These are phyloP conservation scores for Lentinula novae-zelandiae DNA, from an alignment of 1,284 basidiomycete genomes.

Conservation along the genomic window DNA sequence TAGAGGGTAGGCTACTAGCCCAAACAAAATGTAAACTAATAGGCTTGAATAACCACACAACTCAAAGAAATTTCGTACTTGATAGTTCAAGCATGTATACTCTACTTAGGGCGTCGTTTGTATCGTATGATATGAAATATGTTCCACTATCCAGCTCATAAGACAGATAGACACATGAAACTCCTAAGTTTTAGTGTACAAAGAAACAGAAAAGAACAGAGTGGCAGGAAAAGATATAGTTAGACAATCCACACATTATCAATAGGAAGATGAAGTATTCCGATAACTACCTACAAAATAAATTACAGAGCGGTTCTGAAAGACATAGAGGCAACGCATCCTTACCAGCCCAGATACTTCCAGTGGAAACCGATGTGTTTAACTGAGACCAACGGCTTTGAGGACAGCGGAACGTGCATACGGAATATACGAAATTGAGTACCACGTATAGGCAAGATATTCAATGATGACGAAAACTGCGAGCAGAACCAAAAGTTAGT, in stretches of 20 bases:
- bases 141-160: too few species aligned
- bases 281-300: background rate
- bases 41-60: background rate
- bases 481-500: constrained; percentile 11
- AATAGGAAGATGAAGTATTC: background rate
- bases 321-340: background rate
- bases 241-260: background rate
- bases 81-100: background rate
- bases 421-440: constrained; percentile 81
- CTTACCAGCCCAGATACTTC: background rate
- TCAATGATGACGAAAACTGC: constrained; percentile 86
- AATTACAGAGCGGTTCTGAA: background rate
- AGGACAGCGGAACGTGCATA: constrained; percentile 76
- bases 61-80: background rate
- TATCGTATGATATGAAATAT: background rate
- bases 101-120: background rate
- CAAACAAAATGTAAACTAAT: background rate
- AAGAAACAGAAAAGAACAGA: background rate
- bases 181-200: background rate
- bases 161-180: background rate
- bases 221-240: background rate
- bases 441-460: constrained; percentile 85
- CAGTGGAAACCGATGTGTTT: background rate
- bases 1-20: constrained; percentile 36
- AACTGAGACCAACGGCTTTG: constrained; percentile 58